Evolutionary conservation across 192 early-diverging fungal genomes (phyloP), one percentile per base, ranked within the genome.

Genomic region (Pecoramyces ruminantium): DNA sequence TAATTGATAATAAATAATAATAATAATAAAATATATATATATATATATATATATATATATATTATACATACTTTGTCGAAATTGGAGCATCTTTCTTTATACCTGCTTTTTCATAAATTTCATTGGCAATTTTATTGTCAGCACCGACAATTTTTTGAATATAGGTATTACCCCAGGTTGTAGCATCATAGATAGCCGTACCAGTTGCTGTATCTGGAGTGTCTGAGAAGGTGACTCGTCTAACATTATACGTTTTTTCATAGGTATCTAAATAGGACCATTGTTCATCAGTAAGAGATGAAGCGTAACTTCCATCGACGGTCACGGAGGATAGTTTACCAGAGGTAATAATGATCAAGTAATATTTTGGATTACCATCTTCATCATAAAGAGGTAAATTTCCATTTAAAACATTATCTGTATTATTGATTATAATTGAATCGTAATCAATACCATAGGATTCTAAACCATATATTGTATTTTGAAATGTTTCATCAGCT

Each of bases 341-440:
- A n/a, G 51, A 78, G 0, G 77, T 80, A 21, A 80, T 2, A 9
- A 80, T 78, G 13, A 80, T 12, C 21, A 80, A 40, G 18, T 29
- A 30, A 40, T 80, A 80, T 40, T 80, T 80, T 29, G 80, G 80
- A 78, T 78, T 30, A 6, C 38, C 38, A 25, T 11, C 28, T 29
- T 42, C 80, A 80, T 80, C 80, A 18, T 29, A 78, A 25, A 80
- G 78, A 18, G 80, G 13, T 78, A 80, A 78, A 80, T 80, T 38
- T 30, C 80, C 80, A 11, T 27, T 4, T 25, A 80, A 18, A 9
- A 67, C 18, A 67, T 67, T 18, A 27, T 67, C 25, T 9, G 51
- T 67, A n/a, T 67, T 67, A 67, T 67, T 67, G n/a, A 67, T 67
- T 9, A 67, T 8, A n/a, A 67, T 21, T 9, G 21, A 21, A 67